Base-by-base conservation (phyloP, 1,139 yeast genomes). In the Taiozyma sp. region DNA sequence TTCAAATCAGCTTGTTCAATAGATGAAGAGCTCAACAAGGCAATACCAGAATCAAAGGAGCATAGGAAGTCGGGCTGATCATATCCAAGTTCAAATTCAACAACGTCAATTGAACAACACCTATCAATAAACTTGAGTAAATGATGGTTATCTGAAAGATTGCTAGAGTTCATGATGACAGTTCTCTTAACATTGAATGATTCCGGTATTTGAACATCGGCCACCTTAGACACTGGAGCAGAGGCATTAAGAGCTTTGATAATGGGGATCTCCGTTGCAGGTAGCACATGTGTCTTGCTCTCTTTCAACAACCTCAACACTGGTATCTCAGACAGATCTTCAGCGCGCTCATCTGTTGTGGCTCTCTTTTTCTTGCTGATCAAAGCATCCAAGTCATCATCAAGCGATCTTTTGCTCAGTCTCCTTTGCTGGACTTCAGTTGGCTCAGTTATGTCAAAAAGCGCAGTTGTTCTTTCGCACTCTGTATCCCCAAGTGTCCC, bases 381-480 rank as follows among this genome's bases (percentile, higher is more conserved):
- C 9, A 10, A 56, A 52, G 43, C 48, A 2, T 54, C 53, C 29
- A 59, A 44, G 6, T 59, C 60, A 24, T 54, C 55, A 47, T 59
- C 60, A 24, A 58, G 24, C 0, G 47, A 9, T 26, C 50, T 44
- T 24, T 49, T 51, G 4, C 11, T 22, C 7, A 19, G 19, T 2
- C 2, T 3, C 5, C 14, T 37, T 14, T 10, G 21, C 2, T 37
- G 41, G 9, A 4, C 14, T 10, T 37, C 41, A 19, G 41, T 37
- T 19, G 24, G 41, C 14, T 37, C 41, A 5, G 41, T 37, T 19
- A 3, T 19, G 14, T 19, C 41, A 37, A 19, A 21, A 37, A 21
- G 24, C 9, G 41, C 21, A 16, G 41, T 19, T n/a, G 35, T 32
- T 6, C 44, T 46, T 40, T 32, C 44, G 3, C 9, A 37, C 9